Conservation (phyloP, 108 stramenopile species). For the Nannochloropsis gaditana region DNA sequence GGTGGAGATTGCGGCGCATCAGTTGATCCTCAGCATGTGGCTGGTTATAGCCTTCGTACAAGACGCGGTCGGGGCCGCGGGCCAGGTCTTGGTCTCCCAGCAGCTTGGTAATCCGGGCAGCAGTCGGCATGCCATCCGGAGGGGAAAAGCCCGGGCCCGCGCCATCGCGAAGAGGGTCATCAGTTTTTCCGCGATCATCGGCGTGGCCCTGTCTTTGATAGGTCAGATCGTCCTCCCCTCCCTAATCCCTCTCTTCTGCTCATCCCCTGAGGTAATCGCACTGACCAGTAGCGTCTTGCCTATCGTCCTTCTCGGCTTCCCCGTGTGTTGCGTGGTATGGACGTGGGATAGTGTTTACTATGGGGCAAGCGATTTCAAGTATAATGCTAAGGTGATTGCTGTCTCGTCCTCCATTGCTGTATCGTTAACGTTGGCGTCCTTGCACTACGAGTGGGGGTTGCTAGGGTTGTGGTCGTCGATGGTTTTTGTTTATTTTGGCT, state of each 20-base stretch:
- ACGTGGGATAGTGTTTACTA: constrained; percentile 44
- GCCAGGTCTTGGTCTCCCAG: constrained; percentile 38
- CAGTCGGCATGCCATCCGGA: not conserved
- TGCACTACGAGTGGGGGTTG: constrained; percentile 33
- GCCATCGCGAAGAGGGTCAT: constrained; percentile 44
- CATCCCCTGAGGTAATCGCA: constrained; percentile 29
- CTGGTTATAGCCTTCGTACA: constrained; percentile 46
- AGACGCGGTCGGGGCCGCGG: constrained; percentile 31
- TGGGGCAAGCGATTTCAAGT: constrained; percentile 40
- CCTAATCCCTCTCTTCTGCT: constrained; percentile 30
- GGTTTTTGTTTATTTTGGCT: constrained; percentile 41
- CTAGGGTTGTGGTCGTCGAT: constrained; percentile 39
- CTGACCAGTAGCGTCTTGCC: constrained; percentile 30
- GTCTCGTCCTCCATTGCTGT: constrained; percentile 9
- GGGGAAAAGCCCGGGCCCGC: constrained; percentile 7
- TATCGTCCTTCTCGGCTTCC: constrained; percentile 30
- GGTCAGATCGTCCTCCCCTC: constrained; percentile 14
- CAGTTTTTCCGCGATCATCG: constrained; percentile 27
- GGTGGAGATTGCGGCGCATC: constrained; percentile 47
- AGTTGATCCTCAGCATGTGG: constrained; percentile 47
- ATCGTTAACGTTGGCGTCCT: constrained; percentile 14
- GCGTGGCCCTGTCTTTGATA: constrained; percentile 22
- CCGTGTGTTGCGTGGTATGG: constrained; percentile 48
- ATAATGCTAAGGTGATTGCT: constrained; percentile 41
- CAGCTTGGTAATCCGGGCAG: constrained; percentile 32